Percentiles rank a stretch among this genome's conserved stretches.
Evolutionary conservation across 2,329 filamentous ascomycete species (phyloP).

Genomic region (Remersonia thermophila): DNA sequence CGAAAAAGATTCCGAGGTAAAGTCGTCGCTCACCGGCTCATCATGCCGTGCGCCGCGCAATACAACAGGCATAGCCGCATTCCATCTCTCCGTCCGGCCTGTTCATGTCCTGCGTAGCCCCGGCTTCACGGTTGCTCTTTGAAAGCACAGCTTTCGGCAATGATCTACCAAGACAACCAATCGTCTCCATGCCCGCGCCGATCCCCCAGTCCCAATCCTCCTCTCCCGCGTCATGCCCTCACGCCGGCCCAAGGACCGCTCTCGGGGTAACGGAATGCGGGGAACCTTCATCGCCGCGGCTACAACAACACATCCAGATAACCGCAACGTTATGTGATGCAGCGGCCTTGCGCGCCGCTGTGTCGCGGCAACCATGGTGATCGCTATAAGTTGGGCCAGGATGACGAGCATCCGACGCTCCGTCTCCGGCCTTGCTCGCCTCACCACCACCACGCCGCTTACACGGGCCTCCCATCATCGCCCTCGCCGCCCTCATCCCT

Average conservation of each 20-base stretch:
- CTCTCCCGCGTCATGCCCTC: neutral
- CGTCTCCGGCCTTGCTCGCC: neutral
- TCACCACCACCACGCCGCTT: neutral
- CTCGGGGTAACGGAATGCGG: conserved; percentile 15
- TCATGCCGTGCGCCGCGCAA: no score
- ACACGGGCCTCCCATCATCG: neutral
- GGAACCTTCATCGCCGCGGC: neutral
- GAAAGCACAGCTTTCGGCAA: conserved; percentile 2
- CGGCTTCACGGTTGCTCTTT: neutral
- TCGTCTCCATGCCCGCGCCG: conserved; percentile 5
- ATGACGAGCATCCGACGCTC: neutral
- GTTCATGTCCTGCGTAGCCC: neutral
- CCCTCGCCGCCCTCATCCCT: no score
- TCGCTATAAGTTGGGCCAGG: no score
- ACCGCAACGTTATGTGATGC: neutral
- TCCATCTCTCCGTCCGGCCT: conserved; percentile 5
- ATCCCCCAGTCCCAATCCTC: conserved; percentile 10
- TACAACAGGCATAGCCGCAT: neutral
- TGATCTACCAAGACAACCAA: conserved; percentile 4
- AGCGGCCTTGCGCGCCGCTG: neutral
- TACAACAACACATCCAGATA: conserved; percentile 2
- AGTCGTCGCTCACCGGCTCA: no score
- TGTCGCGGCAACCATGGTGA: no score
- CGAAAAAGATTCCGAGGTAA: no score
- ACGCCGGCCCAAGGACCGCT: neutral